Evolutionary conservation across 805 yeast species (phyloP).

Genomic region (Lachancea dasiensis): DNA sequence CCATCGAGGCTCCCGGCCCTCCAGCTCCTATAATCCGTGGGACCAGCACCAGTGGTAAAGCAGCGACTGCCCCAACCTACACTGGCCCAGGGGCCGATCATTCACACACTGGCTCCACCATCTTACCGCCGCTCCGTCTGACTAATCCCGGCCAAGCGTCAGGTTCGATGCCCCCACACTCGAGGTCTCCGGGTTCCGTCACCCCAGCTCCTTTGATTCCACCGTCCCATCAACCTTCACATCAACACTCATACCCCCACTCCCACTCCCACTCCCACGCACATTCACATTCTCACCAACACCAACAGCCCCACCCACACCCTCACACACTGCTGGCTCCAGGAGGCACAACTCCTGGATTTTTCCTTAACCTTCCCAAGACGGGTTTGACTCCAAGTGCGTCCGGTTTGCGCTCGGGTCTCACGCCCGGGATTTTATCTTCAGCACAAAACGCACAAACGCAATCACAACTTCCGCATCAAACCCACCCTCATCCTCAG

Average conservation of each 20-base stretch:
- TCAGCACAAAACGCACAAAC: conserved; percentile 1
- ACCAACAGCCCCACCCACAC: not conserved
- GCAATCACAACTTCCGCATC: not conserved
- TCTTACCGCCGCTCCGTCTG: conserved; percentile 39
- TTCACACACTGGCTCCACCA: conserved; percentile 54
- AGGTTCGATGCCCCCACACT: not conserved
- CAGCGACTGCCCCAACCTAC: not conserved
- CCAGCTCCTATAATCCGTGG: no score
- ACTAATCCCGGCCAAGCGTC: conserved; percentile 1
- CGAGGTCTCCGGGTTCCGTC: conserved; percentile 1
- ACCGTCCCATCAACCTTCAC: conserved; percentile 1
- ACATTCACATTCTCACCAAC: not conserved
- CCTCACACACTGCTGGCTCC: conserved; percentile 3
- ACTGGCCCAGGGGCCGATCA: conserved; percentile 32
- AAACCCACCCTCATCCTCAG: conserved; percentile 3
- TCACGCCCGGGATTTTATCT: conserved; percentile 54
- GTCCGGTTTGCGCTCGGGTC: conserved; percentile 61
- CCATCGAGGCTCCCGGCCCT: not conserved
- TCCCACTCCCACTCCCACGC: not conserved
- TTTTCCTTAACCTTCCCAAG: conserved; percentile 27
- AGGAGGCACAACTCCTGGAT: conserved; percentile 14
- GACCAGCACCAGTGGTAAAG: no score
- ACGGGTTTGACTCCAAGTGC: conserved; percentile 76
- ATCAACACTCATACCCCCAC: not conserved
- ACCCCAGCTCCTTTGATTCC: conserved; percentile 1